Percentiles rank a stretch among this genome's conserved stretches.
phyloP scores from a whole-genome alignment of 805 yeast genomes.

The Kodamaea jinghongensis region DNA sequence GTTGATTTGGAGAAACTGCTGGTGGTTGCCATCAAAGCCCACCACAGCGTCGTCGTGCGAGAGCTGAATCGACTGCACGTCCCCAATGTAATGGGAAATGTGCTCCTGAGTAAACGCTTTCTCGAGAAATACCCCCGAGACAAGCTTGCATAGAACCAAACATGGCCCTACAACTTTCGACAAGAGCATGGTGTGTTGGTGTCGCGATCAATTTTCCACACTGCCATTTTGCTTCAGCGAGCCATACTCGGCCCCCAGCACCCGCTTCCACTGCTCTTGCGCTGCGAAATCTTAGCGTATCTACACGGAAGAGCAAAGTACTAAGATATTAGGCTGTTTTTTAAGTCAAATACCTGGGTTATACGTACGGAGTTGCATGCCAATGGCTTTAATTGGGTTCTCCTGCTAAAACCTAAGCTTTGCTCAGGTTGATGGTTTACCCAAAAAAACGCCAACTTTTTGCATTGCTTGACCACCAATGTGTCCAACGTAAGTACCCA shows the following conservation, averaged over 20 bases:
- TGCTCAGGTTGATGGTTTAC: too few species aligned
- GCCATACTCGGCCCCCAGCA: background rate
- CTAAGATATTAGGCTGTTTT: too few species aligned
- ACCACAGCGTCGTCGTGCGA: conserved; percentile 18
- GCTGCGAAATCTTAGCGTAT: too few species aligned
- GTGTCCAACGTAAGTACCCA: too few species aligned
- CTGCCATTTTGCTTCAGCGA: background rate
- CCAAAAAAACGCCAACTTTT: too few species aligned
- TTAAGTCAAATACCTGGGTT: too few species aligned
- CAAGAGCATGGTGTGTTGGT: conserved; percentile 2
- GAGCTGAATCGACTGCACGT: conserved; percentile 7
- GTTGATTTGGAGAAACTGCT: conserved; percentile 16
- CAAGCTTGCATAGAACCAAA: conserved; percentile 4
- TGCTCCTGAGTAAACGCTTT: conserved; percentile 58
- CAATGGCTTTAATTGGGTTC: too few species aligned
- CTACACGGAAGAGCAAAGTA: too few species aligned
- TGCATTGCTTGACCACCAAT: too few species aligned
- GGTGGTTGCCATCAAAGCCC: conserved; percentile 13
- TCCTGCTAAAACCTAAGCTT: too few species aligned
- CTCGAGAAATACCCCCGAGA: conserved; percentile 36
- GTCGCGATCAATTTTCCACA: conserved; percentile 1
- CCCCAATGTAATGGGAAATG: conserved; percentile 35
- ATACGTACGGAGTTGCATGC: too few species aligned
- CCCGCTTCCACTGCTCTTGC: background rate
- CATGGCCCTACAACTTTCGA: conserved; percentile 3